Evolutionary conservation across 2,329 filamentous ascomycete species (phyloP).

Genomic region (Cladosporium sp.): DNA sequence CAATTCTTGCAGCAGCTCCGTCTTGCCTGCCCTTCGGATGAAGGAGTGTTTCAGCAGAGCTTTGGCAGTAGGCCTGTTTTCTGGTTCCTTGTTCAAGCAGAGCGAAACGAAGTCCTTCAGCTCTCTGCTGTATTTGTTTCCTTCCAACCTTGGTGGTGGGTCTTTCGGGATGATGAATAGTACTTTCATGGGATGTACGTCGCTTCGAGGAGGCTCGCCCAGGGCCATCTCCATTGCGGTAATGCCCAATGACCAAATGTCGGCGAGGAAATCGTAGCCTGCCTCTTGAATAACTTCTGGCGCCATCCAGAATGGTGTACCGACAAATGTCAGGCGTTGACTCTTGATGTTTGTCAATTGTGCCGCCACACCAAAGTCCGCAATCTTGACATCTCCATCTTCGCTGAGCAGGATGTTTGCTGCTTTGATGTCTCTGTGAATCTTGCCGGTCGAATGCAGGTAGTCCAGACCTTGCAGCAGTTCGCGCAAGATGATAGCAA

Average conservation of each 20-base stretch:
- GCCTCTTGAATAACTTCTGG: conserved; percentile 90
- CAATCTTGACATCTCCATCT: conserved; percentile 85
- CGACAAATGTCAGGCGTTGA: conserved; percentile 94
- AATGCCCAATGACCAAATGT: conserved; percentile 90
- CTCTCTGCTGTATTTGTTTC: conserved; percentile 72
- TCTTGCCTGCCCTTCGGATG: conserved; percentile 78
- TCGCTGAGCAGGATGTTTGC: conserved; percentile 88
- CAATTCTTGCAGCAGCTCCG: conserved; percentile 82
- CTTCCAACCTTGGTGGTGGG: conserved; percentile 76
- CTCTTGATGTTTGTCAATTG: conserved; percentile 98
- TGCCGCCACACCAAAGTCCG: conserved; percentile 94
- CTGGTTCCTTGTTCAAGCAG: conserved; percentile 89
- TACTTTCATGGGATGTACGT: conserved; percentile 89
- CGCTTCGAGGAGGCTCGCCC: conserved; percentile 81
- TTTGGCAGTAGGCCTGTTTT: conserved; percentile 76
- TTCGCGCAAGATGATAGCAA: conserved; percentile 91
- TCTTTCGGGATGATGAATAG: conserved; percentile 89
- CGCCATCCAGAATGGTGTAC: conserved; percentile 96
- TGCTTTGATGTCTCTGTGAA: conserved; percentile 94
- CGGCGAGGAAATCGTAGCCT: conserved; percentile 79
- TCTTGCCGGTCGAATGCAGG: conserved; percentile 88
- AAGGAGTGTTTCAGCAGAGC: conserved; percentile 86
- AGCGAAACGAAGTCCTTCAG: conserved; percentile 92
- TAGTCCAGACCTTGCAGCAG: conserved; percentile 88
- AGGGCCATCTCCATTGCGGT: conserved; percentile 86